A percentile compares a stretch with the other conserved stretches of the same genome.
phyloP scores from a whole-genome alignment of 2,329 filamentous ascomycete genomes.

The Aplosporella prunicola region DNA sequence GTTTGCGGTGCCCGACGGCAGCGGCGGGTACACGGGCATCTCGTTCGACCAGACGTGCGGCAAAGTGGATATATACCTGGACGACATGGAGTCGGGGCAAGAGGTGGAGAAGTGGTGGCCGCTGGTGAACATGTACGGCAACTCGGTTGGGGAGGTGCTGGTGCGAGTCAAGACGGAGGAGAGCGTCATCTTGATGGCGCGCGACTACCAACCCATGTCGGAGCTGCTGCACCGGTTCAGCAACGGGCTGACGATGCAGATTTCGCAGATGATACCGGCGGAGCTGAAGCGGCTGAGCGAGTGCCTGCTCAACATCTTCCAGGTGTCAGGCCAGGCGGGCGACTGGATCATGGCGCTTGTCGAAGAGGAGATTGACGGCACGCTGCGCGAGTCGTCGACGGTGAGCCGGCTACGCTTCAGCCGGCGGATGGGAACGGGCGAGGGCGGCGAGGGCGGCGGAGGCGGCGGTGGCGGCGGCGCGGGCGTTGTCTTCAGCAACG shows the following conservation, averaged over 20 bases:
- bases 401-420: constrained; percentile 59
- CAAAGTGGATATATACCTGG: constrained; percentile 71
- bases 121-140: constrained; percentile 65
- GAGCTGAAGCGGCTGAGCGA: constrained; percentile 76
- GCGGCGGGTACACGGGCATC: constrained; percentile 35
- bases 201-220: constrained; percentile 75
- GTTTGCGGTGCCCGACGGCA: constrained; percentile 22
- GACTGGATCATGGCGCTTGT: constrained; percentile 92
- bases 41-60: constrained; percentile 48
- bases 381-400: constrained; percentile 70
- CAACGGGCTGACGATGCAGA: constrained; percentile 73
- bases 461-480: constrained; percentile 6
- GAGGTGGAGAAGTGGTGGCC: constrained; percentile 82
- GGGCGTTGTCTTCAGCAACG: constrained; percentile 6
- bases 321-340: constrained; percentile 72
- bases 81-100: constrained; percentile 66
- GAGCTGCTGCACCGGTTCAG: constrained; percentile 78
- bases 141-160: constrained; percentile 72
- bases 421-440: constrained; percentile 60
- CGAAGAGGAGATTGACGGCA: constrained; percentile 93
- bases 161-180: constrained; percentile 79
- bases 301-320: constrained; percentile 85
- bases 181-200: constrained; percentile 74
- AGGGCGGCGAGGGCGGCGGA: constrained; percentile 32
- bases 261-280: constrained; percentile 67